Evolutionary conservation across 2,329 filamentous ascomycete genomes (phyloP).

Genomic region (Calonectria honghensis): DNA sequence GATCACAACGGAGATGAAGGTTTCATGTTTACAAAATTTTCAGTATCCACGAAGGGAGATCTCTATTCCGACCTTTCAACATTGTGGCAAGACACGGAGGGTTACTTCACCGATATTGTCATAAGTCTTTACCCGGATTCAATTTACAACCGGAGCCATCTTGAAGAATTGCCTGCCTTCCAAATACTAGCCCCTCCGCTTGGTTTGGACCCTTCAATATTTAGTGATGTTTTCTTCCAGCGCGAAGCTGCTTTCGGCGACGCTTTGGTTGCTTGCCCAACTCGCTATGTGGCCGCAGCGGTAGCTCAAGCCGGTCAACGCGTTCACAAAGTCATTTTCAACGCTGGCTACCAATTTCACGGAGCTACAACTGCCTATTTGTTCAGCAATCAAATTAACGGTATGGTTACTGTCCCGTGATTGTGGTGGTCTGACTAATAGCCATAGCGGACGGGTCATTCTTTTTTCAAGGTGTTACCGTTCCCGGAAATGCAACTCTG

Average conservation of each 20-base stretch:
- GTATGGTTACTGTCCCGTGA: background rate
- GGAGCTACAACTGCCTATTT: background rate
- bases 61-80: background rate
- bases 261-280: background rate
- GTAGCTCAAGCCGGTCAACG: background rate
- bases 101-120: slow-evolving; percentile 4
- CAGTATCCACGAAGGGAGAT: background rate
- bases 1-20: slow-evolving; percentile 4
- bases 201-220: background rate
- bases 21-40: background rate
- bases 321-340: slow-evolving; percentile 6
- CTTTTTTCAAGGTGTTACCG: background rate
- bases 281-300: slow-evolving; percentile 1
- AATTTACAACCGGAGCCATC: background rate
- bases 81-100: background rate
- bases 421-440: background rate
- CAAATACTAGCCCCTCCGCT: background rate
- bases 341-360: slow-evolving; percentile 14
- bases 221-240: background rate
- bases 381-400: background rate
- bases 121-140: background rate
- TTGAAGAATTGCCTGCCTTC: background rate
- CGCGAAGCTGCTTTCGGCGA: slow-evolving; percentile 4
- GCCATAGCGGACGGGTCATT: background rate
- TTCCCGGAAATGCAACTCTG: slow-evolving; percentile 5